phyloP scores from a whole-genome alignment of 768 basidiomycete genomes.

The Lactifluus echinatus region DNA sequence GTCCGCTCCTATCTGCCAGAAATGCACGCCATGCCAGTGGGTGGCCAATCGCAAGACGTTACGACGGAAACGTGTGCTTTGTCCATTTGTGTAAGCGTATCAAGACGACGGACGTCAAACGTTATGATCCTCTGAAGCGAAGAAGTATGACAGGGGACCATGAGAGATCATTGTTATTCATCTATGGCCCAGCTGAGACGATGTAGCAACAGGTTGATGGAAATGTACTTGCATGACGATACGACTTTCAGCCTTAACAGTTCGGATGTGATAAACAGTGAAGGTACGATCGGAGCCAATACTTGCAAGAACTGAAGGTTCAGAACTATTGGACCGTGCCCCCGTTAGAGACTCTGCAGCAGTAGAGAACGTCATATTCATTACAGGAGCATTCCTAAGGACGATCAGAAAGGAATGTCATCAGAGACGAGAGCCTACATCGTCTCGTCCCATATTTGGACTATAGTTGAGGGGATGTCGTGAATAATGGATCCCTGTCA shows the following conservation, averaged over 20 bases:
- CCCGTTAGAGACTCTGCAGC: constrained; percentile 83
- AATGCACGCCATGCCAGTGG: constrained; percentile 92
- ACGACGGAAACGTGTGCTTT: constrained; percentile 96
- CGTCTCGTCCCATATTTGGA: constrained; percentile 98
- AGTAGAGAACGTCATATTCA: constrained; percentile 79
- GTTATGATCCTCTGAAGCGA: constrained; percentile 98
- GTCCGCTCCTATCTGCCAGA: constrained; percentile 97
- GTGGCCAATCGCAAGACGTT: constrained; percentile 96
- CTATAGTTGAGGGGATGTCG: constrained; percentile 86
- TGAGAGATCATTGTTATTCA: constrained; percentile 81
- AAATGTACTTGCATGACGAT: constrained; percentile 76
- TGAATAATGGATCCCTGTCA: constrained; percentile 79
- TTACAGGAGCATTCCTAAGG: constrained; percentile 69
- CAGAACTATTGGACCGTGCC: constrained; percentile 89
- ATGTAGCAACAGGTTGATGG: background rate
- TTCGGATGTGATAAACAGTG: constrained; percentile 92
- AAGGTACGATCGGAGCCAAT: constrained; percentile 94
- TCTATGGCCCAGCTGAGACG: constrained; percentile 34
- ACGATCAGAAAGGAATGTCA: background rate
- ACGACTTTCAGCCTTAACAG: constrained; percentile 89
- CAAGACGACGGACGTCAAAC: constrained; percentile 86
- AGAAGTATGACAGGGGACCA: constrained; percentile 95
- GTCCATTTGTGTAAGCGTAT: constrained; percentile 83
- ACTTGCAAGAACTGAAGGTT: constrained; percentile 90
- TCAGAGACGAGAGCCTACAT: constrained; percentile 43